These are phyloP conservation scores for Cladobotryum mycophilum DNA, from an alignment of 2,329 filamentous ascomycete species.

Conservation along the genomic window DNA sequence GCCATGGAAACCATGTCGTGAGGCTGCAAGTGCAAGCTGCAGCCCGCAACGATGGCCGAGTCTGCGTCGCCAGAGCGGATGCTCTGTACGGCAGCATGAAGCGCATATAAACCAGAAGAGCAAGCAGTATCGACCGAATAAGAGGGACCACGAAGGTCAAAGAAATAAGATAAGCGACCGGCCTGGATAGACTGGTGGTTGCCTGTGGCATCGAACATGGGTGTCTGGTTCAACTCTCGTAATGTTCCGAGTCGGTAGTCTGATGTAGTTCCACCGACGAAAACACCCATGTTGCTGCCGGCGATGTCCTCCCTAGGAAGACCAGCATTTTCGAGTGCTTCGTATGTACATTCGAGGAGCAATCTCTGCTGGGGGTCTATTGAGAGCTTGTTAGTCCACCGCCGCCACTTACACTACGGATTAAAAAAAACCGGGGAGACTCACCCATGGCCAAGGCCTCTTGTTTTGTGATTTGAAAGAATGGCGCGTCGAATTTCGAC, in stretches of 20 bases:
- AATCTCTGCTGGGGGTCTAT: conserved; percentile 47
- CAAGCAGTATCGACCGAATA: conserved; percentile 48
- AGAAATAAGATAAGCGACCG: conserved; percentile 50
- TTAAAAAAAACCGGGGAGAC: not conserved
- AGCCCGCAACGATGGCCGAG: conserved; percentile 41
- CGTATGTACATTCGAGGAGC: conserved; percentile 47
- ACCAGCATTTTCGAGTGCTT: conserved; percentile 48
- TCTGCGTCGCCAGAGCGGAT: conserved; percentile 40
- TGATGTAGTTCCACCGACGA: conserved; percentile 40
- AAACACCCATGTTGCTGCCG: conserved; percentile 44
- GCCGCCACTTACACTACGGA: not conserved
- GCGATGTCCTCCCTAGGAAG: conserved; percentile 41
- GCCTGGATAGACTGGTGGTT: conserved; percentile 46
- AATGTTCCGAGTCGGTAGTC: conserved; percentile 41
- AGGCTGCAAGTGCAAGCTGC: conserved; percentile 41
- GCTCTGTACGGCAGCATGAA: conserved; percentile 45
- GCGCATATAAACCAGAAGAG: conserved; percentile 43
- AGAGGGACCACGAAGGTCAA: conserved; percentile 47
- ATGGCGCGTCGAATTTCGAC: conserved; percentile 43
- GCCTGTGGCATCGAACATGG: conserved; percentile 48
- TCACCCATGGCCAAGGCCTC: conserved; percentile 43
- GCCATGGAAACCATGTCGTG: conserved; percentile 30
- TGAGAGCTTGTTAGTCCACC: not conserved
- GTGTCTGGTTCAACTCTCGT: conserved; percentile 39
- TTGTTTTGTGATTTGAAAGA: conserved; percentile 46